Percentiles rank a stretch among this genome's conserved stretches.
Evolutionary conservation across 2,329 filamentous ascomycete species (phyloP).

Genomic region (Ophiostoma tasmaniense): DNA sequence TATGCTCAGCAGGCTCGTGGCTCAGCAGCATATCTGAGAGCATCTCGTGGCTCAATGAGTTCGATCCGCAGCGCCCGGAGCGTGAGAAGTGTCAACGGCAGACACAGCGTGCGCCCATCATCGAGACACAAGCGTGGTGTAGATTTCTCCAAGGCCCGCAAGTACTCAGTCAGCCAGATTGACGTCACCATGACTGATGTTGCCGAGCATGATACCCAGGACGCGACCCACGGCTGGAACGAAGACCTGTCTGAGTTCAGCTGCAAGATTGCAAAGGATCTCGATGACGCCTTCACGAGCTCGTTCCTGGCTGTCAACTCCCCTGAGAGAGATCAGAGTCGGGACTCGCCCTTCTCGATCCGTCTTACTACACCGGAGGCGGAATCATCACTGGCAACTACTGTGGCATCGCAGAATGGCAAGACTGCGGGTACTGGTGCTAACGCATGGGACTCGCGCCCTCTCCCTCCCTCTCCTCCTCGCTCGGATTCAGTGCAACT

Average conservation of each 20-base stretch:
- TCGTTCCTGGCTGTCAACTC: constrained; percentile 33
- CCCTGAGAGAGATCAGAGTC: constrained; percentile 23
- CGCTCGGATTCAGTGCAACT: constrained; percentile 22
- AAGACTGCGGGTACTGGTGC: constrained; percentile 7
- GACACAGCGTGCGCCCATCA: constrained; percentile 35
- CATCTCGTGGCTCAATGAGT: constrained; percentile 36
- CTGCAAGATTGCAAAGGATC: constrained; percentile 76
- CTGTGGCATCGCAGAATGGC: neutral
- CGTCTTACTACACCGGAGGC: constrained; percentile 29
- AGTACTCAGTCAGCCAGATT: constrained; percentile 24
- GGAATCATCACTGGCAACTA: neutral
- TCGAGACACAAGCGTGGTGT: constrained; percentile 45
- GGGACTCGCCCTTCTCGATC: constrained; percentile 36
- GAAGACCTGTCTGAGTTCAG: constrained; percentile 81
- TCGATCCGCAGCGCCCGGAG: constrained; percentile 40
- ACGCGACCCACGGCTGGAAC: constrained; percentile 36
- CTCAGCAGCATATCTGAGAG: constrained; percentile 25
- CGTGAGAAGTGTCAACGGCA: constrained; percentile 24
- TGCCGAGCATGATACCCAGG: constrained; percentile 7
- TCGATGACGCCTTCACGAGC: constrained; percentile 85
- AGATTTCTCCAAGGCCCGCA: constrained; percentile 45
- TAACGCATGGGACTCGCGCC: constrained; percentile 38
- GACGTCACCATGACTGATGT: constrained; percentile 7
- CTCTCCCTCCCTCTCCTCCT: constrained; percentile 43
- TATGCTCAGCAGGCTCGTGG: constrained; percentile 26